A percentile compares a stretch with the other conserved stretches of the same genome.
Evolutionary conservation across 2,329 filamentous ascomycete genomes (phyloP).

Genomic region (Xylariomycetidae sp.): DNA sequence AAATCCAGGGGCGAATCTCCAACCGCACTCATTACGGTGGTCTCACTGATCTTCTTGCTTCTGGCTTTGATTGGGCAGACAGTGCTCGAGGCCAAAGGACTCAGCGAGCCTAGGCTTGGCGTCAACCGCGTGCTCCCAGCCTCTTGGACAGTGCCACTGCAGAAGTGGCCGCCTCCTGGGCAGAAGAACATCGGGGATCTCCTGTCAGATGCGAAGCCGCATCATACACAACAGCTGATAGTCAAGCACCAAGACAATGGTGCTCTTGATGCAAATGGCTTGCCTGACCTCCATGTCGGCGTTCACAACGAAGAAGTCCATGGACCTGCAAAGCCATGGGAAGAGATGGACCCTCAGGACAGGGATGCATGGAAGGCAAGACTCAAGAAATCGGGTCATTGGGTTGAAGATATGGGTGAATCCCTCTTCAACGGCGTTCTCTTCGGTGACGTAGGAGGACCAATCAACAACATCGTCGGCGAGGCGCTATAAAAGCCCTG

Average conservation of each 20-base stretch:
- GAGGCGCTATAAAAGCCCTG: conserved; percentile 27
- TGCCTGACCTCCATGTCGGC: conserved; percentile 32
- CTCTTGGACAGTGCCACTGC: conserved; percentile 23
- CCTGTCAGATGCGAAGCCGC: conserved; percentile 26
- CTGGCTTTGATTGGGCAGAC: conserved; percentile 58
- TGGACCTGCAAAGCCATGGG: conserved; percentile 58
- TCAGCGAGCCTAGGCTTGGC: conserved; percentile 50
- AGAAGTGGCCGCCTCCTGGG: conserved; percentile 29
- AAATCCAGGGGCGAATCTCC: conserved; percentile 48
- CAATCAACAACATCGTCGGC: conserved; percentile 48
- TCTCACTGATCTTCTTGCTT: conserved; percentile 51
- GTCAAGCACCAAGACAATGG: conserved; percentile 26
- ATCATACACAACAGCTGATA: conserved; percentile 31
- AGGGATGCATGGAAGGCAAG: conserved; percentile 62
- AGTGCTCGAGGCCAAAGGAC: conserved; percentile 57
- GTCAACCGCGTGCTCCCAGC: conserved; percentile 49
- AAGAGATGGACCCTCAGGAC: conserved; percentile 59
- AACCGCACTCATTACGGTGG: conserved; percentile 43
- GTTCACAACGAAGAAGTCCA: conserved; percentile 42
- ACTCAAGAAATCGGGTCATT: conserved; percentile 65
- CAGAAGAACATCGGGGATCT: conserved; percentile 27
- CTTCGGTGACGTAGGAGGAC: conserved; percentile 65
- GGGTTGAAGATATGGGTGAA: conserved; percentile 75
- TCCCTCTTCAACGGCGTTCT: conserved; percentile 69
- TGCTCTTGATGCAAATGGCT: conserved; percentile 17